Evolutionary conservation across 2,329 filamentous ascomycete species (phyloP), one percentile per base, ranked within the genome.

Genomic region (Colletotrichum sp.): DNA sequence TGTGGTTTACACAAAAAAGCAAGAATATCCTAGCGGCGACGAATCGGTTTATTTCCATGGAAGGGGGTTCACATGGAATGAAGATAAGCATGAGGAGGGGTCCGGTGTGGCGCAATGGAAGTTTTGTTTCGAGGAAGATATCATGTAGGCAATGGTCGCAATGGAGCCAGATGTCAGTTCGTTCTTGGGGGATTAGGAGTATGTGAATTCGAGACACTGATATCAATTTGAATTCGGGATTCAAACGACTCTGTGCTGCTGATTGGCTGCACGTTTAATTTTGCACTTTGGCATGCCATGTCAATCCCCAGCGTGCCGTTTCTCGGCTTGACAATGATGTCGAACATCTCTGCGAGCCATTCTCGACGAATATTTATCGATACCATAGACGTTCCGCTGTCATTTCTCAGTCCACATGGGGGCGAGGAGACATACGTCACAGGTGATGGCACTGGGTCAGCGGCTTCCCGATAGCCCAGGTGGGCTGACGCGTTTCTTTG

Each of bases 1-100:
- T 60, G 57, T 36, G 73, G 70, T 32, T 64, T 73, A 76, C 64
- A 72, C 24, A 67, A 75, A 75, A 75, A 66, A 52, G 36, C 32
- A 10, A 34, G 36, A 10, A 12, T 49, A 26, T 8, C 6, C n/a
- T 16, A n/a, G 26, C 30, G 64, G 24, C 30, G 24, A 24, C 32
- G 18, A 59, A 9, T 59, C 24, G 6, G 5, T 26, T 39, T 39
- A 26, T 64, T 64, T 34, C 18, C 21, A 66, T n/a, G 36, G 39
- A 30, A 52, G 30, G 63, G 44, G 24, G 39, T 21, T 66, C 63
- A 32, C 18, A 66, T 52, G 63, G 63, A 52, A n/a, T 16, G 18
- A 66, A 32, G 39, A 69, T 57, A 30, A 34, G 13, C 32, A 39
- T 9, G 39, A 66, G 60, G 30, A 66, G 60, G 30, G n/a, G 24